Evolutionary conservation across 805 yeast species (phyloP), one percentile per base, ranked within the genome.

Genomic region (Lipomyces yamadae): DNA sequence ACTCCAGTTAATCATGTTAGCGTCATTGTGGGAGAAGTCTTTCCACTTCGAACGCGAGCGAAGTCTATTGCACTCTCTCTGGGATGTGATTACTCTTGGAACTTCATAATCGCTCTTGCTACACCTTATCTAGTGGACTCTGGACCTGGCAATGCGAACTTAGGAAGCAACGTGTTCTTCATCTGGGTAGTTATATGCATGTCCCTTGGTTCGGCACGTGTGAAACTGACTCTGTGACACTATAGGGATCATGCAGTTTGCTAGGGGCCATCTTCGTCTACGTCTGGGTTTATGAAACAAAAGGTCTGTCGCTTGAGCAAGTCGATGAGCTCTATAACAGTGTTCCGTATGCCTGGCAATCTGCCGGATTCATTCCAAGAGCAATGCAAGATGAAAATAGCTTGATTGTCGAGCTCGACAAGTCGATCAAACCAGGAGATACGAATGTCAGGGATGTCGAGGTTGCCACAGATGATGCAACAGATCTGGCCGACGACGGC

Each of bases 271-370:
- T 89, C 78, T 91, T 88, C 77, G 90, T 90, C 63, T 86, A 83
- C 82, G 86, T 90, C 82, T 83, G 83, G 72, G 86, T 91, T 68
- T 86, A 87, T 74, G 94, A 90, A 79, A 91, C 97, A 63, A 87
- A 86, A 80, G 96, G 96, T 66, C 83, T 91, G 74, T 83, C 90
- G 56, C 84, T 91, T 77, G 96, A 91, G 80, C 92, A 91, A 79
- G 91, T 91, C 70, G 92, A 90, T 76, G 87, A 84, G 74, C 80
- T 88, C 82, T 83, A 81, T 74, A 77, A 82, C 35, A 45, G 60
- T 3, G 59, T 65, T 45, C 61, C 64, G 2, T n/a, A 37, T n/a
- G 70, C 70, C 3, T 63, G 68, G 68, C 67, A 60, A 18, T 66
- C 70, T 1, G 15, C 58, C 29, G 15, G 35, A 1, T 66, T 63